Conservation (phyloP, 306 rosid genomes). For the Oxytropis ochrocephala region DNA sequence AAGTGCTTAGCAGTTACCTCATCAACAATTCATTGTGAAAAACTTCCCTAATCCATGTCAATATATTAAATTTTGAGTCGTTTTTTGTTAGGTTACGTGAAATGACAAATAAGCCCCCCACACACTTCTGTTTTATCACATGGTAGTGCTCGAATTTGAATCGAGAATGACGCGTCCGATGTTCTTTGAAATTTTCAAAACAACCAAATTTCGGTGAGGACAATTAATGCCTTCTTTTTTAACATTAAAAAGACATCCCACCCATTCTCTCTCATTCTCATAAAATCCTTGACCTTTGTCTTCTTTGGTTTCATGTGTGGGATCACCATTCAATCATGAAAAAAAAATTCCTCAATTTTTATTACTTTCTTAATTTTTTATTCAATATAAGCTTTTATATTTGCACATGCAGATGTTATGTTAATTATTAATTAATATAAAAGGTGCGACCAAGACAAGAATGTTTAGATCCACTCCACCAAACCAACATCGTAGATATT, state of each 20-base stretch:
- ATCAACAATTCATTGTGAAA: neutral
- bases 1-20: neutral
- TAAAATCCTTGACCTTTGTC: neutral
- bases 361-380: neutral
- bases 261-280: neutral
- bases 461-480: neutral
- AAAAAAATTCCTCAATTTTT: too few species aligned
- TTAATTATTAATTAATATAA: too few species aligned
- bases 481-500: neutral
- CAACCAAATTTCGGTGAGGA: too few species aligned
- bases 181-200: too few species aligned
- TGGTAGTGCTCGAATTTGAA: too few species aligned
- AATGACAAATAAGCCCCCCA: too few species aligned
- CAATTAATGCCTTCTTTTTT: too few species aligned
- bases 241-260: neutral
- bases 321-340: neutral
- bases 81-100: too few species aligned
- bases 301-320: neutral
- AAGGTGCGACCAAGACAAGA: neutral
- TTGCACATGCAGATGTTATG: neutral
- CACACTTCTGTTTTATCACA: too few species aligned
- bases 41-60: neutral
- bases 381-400: neutral
- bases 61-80: neutral
- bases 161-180: too few species aligned